Conservation (phyloP, 208 protist species). For the Sergeia podlipaevii region DNA sequence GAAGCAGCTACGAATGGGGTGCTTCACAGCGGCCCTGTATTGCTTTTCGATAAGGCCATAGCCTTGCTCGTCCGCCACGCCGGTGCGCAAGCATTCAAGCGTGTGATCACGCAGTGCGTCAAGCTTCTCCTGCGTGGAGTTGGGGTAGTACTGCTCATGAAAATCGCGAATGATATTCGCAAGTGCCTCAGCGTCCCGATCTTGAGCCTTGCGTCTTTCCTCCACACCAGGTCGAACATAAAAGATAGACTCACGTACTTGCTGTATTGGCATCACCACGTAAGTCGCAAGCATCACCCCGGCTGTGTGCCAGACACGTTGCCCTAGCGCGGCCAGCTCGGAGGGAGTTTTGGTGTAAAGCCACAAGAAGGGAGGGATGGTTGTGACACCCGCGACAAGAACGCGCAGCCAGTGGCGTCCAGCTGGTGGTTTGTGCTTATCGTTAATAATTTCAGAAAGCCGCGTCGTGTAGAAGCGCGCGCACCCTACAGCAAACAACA, state of each 20-base stretch:
- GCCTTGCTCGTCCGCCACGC: conserved; percentile 52
- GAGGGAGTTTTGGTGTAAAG: conserved; percentile 29
- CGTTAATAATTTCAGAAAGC: conserved; percentile 22
- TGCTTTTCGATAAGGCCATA: conserved; percentile 57
- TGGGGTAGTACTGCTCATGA: conserved; percentile 64
- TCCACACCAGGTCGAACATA: conserved; percentile 58
- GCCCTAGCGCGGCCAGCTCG: conserved; percentile 22
- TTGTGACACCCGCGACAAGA: conserved; percentile 13
- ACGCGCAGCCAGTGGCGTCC: conserved; percentile 43
- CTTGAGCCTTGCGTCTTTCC: conserved; percentile 45
- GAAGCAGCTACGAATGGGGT: conserved; percentile 54
- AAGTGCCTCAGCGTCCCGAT: conserved; percentile 51
- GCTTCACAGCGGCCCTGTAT: conserved; percentile 55
- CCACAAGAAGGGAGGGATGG: conserved; percentile 33
- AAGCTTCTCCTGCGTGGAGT: conserved; percentile 23
- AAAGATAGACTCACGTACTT: conserved; percentile 48
- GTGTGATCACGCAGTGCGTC: conserved; percentile 37
- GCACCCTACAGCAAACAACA: conserved; percentile 26
- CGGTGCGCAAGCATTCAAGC: conserved; percentile 32
- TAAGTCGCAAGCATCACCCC: conserved; percentile 39
- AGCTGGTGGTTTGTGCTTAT: conserved; percentile 29
- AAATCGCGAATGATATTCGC: conserved; percentile 82
- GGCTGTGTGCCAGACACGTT: conserved; percentile 5
- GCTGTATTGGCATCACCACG: conserved; percentile 32
- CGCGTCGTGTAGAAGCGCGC: conserved; percentile 14